These are phyloP conservation scores for Candida quercuum DNA, from an alignment of 805 yeast genomes.

Conservation along the genomic window DNA sequence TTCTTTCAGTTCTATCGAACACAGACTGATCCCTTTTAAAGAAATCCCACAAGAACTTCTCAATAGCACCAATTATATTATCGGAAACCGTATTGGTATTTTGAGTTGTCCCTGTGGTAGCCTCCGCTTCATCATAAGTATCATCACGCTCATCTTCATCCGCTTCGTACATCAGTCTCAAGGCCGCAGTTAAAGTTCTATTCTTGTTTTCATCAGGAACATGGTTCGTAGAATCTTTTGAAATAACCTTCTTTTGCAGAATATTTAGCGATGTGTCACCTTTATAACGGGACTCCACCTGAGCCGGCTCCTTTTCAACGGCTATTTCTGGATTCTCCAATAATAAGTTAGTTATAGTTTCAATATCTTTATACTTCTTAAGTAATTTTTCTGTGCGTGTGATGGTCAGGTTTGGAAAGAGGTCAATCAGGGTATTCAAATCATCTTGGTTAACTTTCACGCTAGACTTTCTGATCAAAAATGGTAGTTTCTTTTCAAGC, in stretches of 20 bases:
- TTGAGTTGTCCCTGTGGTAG: constrained; percentile 20
- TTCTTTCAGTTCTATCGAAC: constrained; percentile 46
- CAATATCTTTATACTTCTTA: constrained; percentile 45
- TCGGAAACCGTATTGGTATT: constrained; percentile 6
- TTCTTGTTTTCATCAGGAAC: constrained; percentile 48
- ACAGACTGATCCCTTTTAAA: constrained; percentile 46
- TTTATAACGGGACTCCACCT: neutral
- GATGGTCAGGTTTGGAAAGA: constrained; percentile 60
- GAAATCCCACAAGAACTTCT: constrained; percentile 49
- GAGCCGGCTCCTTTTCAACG: constrained; percentile 19
- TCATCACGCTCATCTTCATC: constrained; percentile 89
- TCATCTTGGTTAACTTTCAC: constrained; percentile 25
- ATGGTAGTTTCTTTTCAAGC: constrained; percentile 44
- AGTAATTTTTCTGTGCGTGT: constrained; percentile 46
- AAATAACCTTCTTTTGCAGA: constrained; percentile 19
- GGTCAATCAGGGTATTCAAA: constrained; percentile 38
- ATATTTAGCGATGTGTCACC: constrained; percentile 26
- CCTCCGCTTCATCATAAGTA: constrained; percentile 53
- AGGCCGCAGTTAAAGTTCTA: constrained; percentile 53
- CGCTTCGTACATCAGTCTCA: constrained; percentile 58
- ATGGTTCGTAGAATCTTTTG: constrained; percentile 6
- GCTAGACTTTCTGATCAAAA: constrained; percentile 27
- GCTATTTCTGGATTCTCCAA: constrained; percentile 53
- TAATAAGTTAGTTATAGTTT: constrained; percentile 48
- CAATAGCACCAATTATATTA: constrained; percentile 35